Conservation (phyloP, 306 rosid genomes). For the Abrus precatorius region DNA sequence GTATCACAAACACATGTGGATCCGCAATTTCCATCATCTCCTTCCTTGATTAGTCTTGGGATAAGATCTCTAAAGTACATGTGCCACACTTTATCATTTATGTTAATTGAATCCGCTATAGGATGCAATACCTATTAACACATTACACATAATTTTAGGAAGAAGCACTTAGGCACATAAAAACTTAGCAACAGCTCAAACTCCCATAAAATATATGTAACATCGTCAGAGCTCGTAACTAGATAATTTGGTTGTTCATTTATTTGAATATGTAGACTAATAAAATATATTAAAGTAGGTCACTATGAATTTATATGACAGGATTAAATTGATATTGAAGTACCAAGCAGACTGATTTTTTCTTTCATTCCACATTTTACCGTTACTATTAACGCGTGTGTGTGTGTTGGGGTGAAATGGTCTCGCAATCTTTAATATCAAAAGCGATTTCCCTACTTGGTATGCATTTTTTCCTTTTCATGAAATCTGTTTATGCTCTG, state of each 20-base stretch:
- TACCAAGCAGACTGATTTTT: neutral
- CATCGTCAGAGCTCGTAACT: neutral
- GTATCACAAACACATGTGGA: conserved; percentile 84
- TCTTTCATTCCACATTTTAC: neutral
- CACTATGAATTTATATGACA: neutral
- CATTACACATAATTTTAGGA: neutral
- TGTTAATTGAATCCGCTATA: conserved; percentile 63
- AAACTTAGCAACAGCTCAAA: neutral
- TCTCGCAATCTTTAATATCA: neutral
- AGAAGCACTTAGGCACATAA: conserved; percentile 26
- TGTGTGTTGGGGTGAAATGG: neutral
- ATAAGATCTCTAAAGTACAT: conserved; percentile 77
- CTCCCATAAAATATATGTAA: neutral
- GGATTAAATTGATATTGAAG: neutral
- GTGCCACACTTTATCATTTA: conserved; percentile 72
- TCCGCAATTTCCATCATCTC: conserved; percentile 81
- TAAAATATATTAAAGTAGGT: neutral
- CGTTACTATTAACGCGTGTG: neutral
- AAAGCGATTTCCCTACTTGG: neutral
- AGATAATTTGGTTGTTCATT: neutral
- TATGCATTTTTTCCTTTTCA: neutral
- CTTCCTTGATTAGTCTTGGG: conserved; percentile 70
- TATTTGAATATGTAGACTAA: neutral
- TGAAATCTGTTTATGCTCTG: neutral
- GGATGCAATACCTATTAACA: conserved; percentile 75